Conservation (phyloP, 257 asterid genomes). For the Solanum dulcamara region DNA sequence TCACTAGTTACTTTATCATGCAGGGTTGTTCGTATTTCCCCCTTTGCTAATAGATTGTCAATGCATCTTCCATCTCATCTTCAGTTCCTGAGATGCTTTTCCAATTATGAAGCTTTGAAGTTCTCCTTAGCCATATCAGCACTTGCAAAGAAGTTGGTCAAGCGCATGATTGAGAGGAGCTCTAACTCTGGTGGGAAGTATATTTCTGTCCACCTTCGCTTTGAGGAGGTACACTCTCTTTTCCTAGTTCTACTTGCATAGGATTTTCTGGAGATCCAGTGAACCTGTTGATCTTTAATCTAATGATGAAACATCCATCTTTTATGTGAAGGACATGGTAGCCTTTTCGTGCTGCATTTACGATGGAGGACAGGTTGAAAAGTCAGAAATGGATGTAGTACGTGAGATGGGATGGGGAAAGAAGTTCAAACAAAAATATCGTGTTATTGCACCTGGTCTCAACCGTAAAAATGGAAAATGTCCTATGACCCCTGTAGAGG, state of each 20-base stretch:
- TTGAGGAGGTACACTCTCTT: constrained; percentile 49
- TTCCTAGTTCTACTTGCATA: not conserved
- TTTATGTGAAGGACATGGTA: constrained; percentile 65
- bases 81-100: constrained; percentile 61
- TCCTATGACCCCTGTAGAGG: constrained; percentile 96
- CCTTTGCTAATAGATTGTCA: constrained; percentile 79
- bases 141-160: constrained; percentile 40
- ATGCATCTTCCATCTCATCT: constrained; percentile 58
- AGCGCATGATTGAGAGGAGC: constrained; percentile 60
- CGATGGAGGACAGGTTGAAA: constrained; percentile 61
- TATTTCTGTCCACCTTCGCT: constrained; percentile 75
- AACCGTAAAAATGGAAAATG: constrained; percentile 76
- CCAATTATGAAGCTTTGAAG: constrained; percentile 74
- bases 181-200: constrained; percentile 48
- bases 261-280: not conserved
- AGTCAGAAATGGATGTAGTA: constrained; percentile 50
- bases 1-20: constrained; percentile 1
- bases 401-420: constrained; percentile 80
- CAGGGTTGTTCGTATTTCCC: constrained; percentile 76
- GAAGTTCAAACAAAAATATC: constrained; percentile 38
- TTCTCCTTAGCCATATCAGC: constrained; percentile 53
- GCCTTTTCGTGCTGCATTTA: constrained; percentile 81
- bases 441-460: constrained; percentile 42
- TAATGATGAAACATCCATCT: not conserved
- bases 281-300: not conserved